Evolutionary conservation across 441 rosid genomes (phyloP), one percentile per base, ranked within the genome.

Genomic region (Breynia disticha): DNA sequence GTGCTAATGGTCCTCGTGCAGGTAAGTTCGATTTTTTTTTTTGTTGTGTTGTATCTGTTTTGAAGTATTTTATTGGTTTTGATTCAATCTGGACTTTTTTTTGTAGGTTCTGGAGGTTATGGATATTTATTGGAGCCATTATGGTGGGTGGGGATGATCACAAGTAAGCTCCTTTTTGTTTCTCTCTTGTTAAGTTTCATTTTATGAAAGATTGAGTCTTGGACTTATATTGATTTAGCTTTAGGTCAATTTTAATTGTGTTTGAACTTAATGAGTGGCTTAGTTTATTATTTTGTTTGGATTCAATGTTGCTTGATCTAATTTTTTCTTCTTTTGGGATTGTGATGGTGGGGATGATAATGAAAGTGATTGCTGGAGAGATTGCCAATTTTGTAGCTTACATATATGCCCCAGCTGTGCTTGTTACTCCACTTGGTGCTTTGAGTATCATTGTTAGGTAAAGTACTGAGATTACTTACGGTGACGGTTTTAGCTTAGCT

Each of bases 91-190:
- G 22, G 14, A n/a, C 10, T 44, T 44, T 50, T 19, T 7, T 22
- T 35, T 16, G 44, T 21, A 83, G 90, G 87, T 67, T 72, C 69
- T 55, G 90, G 90, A 48, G 90, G 90, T 52, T 83, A 83, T 47
- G 79, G 82, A 21, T 83, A 83, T 54, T 59, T 80, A 66, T 61
- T 73, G 67, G 83, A 83, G 77, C 90, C 90, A 13, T 70, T 83
- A 4, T 83, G 90, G 90, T 83, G 90, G 90, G 28, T 80, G 11
- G 90, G 90, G 69, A 80, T 83, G 90, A 37, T 81, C 24, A 83
- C 90, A 17, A 80, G 90, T 83, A 67, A 67, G 90, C 64, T 61
- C 9, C 13, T 21, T 13, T 59, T 35, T 43, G 11, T 17, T 19
- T 3, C 43, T 39, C 43, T 39, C 11, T 39, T 39, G 15, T 14